Evolutionary conservation across 2,329 filamentous ascomycete genomes (phyloP), one percentile per base, ranked within the genome.

Genomic region (Ophiocordyceps camponoti-floridani): DNA sequence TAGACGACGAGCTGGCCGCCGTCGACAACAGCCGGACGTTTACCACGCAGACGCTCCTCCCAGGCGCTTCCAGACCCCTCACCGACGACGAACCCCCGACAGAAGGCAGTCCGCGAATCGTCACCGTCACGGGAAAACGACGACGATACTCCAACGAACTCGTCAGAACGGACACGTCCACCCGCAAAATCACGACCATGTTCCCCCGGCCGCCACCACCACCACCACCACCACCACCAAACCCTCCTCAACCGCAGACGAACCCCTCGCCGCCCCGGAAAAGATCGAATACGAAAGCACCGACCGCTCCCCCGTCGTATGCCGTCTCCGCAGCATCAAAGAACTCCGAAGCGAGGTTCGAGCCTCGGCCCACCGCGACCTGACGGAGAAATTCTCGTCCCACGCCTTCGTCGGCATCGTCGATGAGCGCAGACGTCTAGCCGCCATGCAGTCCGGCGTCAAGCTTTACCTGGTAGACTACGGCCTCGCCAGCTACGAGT

Each of bases 121-220:
- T 57, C 38, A 62, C 59, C 4, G 49, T 63, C 9, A 58, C 61
- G 18, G 54, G 56, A 50, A 65, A 68, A 58, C 55, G 57, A 57
- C 50, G 60, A 58, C 61, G 60, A 54, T 62, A 63, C 48, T 63
- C 65, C 18, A 93, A 93, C 57, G 94, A 83, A 45, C 75, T 98
- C 12, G 79, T 98, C 3, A 79, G 91, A 18, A 96, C 89, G 11
- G 91, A 98, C 58, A 79, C 84, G 1, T 84, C 81, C 47, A 71
- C 85, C 50, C 82, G 88, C 47, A 98, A 98, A 60, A 98, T 98
- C 49, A 98, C 91, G 0, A 87, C 84, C 48, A 96, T 98, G 89
- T 76, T 98, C 47, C 45, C 54, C 30, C 72, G n/a, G n/a, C n/a
- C n/a, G n/a, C 23, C 23, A 5, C 5, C 23, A 5, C 23, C 23